A percentile compares a stretch with the other conserved stretches of the same genome.
Evolutionary conservation across 176 grass and related monocot genomes (phyloP).

Genomic region (Ananas comosus): DNA sequence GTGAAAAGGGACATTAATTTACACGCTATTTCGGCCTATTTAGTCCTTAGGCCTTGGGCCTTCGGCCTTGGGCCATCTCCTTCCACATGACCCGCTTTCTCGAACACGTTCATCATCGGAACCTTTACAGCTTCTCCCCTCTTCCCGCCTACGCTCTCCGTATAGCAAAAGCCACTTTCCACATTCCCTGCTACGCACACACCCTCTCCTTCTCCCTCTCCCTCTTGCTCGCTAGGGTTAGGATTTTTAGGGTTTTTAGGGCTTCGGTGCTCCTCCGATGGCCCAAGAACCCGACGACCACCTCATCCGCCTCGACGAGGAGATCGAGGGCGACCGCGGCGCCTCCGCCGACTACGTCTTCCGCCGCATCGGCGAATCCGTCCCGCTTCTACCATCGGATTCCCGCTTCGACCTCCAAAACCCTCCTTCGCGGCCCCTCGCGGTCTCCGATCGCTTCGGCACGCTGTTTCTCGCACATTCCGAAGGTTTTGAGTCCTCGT

Average conservation of each 20-base stretch:
- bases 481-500: slow-evolving; percentile 20
- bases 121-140: neutral
- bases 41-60: too few relatives aligned
- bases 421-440: slow-evolving; percentile 52
- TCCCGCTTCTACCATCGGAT: slow-evolving; percentile 46
- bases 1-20: too few relatives aligned
- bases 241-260: neutral
- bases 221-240: neutral
- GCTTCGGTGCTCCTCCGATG: neutral
- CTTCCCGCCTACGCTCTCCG: neutral
- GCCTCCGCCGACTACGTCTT: slow-evolving; percentile 69
- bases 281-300: neutral
- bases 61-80: too few relatives aligned
- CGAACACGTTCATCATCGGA: too few relatives aligned
- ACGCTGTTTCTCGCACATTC: slow-evolving; percentile 67
- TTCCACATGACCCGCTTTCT: too few relatives aligned
- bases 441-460: slow-evolving; percentile 55
- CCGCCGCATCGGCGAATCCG: slow-evolving; percentile 67
- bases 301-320: slow-evolving; percentile 36
- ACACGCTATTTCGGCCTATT: too few relatives aligned
- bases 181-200: neutral
- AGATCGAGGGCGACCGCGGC: slow-evolving; percentile 51
- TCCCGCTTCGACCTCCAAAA: slow-evolving; percentile 57
- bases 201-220: neutral
- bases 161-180: neutral